phyloP scores from a whole-genome alignment of 441 rosid species.

The Corymbia calophylla region DNA sequence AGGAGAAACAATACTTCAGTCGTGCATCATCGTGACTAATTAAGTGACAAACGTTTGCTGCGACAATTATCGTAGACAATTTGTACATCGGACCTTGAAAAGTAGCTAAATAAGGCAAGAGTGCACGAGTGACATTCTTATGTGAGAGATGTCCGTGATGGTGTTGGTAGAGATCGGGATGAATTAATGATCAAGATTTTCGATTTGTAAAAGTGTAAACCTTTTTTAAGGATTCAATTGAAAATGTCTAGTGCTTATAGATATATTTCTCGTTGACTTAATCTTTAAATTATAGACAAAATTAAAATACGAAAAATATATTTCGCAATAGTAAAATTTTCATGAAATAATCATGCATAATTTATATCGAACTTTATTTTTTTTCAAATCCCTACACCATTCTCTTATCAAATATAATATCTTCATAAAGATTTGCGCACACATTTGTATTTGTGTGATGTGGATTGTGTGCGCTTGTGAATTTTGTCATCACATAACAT shows the following conservation, averaged over 20 bases:
- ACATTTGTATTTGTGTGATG: background rate
- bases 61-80: too few relatives aligned
- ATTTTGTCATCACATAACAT: background rate
- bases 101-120: background rate
- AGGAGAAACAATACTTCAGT: background rate
- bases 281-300: background rate
- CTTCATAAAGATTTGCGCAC: background rate
- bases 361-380: background rate
- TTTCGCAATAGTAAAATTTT: background rate
- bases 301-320: background rate
- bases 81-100: too few relatives aligned
- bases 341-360: background rate
- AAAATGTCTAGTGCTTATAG: background rate
- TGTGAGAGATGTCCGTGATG: background rate
- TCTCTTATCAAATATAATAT: background rate
- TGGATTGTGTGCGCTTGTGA: background rate
- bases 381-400: background rate
- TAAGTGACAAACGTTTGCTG: background rate
- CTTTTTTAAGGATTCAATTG: background rate
- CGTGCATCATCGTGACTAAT: background rate
- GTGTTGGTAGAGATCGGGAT: background rate
- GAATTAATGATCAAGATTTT: background rate
- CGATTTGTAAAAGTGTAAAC: background rate
- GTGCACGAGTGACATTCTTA: background rate
- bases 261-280: background rate